Evolutionary conservation across 495 filamentous ascomycete species (phyloP), one percentile per base, ranked within the genome.

Genomic region (Haplographium delicatum): DNA sequence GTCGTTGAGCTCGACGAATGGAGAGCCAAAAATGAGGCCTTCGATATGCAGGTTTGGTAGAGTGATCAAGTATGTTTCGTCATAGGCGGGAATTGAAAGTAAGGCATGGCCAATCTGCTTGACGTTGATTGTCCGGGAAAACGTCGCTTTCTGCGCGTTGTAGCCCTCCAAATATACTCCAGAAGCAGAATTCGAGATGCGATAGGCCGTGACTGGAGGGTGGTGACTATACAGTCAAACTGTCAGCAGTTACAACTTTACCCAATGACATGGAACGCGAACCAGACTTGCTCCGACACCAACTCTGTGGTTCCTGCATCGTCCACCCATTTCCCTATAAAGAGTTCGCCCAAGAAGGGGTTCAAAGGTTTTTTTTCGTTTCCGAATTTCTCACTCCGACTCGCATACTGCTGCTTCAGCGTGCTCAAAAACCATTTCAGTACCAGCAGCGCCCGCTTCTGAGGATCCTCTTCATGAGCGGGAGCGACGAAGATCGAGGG

Each of bases 341-440:
- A 97, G 19, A 97, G 72, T 68, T 99, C 93, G 27, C 93, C 93
- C 20, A 93, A 67, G 68, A 93, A 93, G 0, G 88, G 88, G 59
- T 96, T 97, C 69, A 99, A 71, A 1, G 93, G 93, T 72, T 99
- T 99, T 78, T 99, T 99, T 77, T 99, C 94, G 56, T 90, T 91
- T 19, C 89, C 89, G 35, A 84, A 82, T 68, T 96, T 91, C 71
- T 99, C 94, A 63, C 84, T 96, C 15, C 59, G 47, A 59, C 59
- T 62, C 0, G 56, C 59, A 68, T 97, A 99, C 58, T 95, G 90
- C 68, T 94, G 91, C 74, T 94, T 96, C 51, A 99, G 76, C 2
- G 94, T 97, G 59, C 82, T 93, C 53, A 99, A 74, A 72, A 99
- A 99, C 93, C 93, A 99, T 66, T 94, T 96, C 47, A 97, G 73